Evolutionary conservation across 345 rosid genomes (phyloP).

Genomic region (Euphorbia peplus): DNA sequence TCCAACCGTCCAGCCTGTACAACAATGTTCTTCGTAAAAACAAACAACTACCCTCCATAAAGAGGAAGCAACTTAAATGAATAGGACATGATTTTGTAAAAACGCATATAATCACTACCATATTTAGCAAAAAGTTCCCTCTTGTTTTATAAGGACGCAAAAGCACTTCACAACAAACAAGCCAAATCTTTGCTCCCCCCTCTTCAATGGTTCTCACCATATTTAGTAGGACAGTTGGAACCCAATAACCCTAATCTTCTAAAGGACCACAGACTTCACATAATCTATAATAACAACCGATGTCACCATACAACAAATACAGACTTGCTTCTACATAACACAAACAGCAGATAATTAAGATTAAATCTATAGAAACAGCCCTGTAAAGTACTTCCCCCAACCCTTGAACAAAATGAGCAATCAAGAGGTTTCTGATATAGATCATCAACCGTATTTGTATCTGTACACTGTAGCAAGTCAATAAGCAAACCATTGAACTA

Average conservation of each 20-base stretch:
- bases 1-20: conserved; percentile 89
- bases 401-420: too few relatives aligned
- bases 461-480: neutral
- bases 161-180: neutral
- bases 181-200: neutral
- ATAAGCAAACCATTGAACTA: neutral
- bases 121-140: neutral
- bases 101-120: neutral
- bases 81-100: neutral
- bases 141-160: neutral
- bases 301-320: neutral
- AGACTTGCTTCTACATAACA: neutral
- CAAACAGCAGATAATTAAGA: neutral
- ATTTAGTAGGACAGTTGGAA: neutral
- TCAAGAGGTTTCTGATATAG: neutral
- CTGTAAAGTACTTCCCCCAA: neutral
- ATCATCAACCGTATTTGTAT: neutral
- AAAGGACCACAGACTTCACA: neutral
- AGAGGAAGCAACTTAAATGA: neutral
- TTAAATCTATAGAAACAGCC: neutral
- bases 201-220: neutral
- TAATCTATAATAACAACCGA: neutral
- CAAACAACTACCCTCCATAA: neutral
- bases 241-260: neutral
- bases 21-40: neutral